Percentiles rank a stretch among this genome's conserved stretches.
Evolutionary conservation across 2,329 filamentous ascomycete species (phyloP).

Genomic region (Colletotrichum truncatum): DNA sequence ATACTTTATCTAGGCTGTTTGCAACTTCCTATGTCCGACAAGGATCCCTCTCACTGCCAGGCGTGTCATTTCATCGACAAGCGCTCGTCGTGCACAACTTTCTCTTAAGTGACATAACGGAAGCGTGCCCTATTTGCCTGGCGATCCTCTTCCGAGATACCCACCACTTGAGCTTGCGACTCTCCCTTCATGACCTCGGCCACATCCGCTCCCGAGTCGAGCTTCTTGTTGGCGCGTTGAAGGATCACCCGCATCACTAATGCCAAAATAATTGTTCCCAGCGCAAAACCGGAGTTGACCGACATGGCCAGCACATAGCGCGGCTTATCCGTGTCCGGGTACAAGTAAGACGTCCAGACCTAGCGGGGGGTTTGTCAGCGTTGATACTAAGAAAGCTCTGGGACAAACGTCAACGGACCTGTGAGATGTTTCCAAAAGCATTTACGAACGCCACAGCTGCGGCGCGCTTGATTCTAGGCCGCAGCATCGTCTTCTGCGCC

Average conservation of each 20-base stretch:
- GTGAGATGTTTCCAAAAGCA: neutral
- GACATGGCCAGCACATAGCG: neutral
- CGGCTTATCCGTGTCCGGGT: neutral
- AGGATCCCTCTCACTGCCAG: too few species aligned
- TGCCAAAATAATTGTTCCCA: neutral
- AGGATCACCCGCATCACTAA: neutral
- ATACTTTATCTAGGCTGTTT: too few species aligned
- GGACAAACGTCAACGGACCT: too few species aligned
- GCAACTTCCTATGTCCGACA: too few species aligned
- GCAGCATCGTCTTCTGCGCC: neutral
- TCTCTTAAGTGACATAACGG: neutral
- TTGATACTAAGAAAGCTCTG: accelerated
- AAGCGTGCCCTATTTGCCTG: neutral
- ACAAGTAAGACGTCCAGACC: neutral
- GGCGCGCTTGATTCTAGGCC: neutral
- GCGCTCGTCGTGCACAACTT: too few species aligned
- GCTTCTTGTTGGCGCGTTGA: neutral
- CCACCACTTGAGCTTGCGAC: neutral
- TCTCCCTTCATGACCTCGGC: neutral
- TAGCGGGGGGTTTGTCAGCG: too few species aligned
- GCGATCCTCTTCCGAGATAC: neutral
- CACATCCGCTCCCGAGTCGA: neutral
- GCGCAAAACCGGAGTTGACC: neutral
- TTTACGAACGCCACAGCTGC: neutral
- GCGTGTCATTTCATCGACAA: too few species aligned